Evolutionary conservation across 2,329 filamentous ascomycete genomes (phyloP), one percentile per base, ranked within the genome.

Genomic region (Onygenales sp.): DNA sequence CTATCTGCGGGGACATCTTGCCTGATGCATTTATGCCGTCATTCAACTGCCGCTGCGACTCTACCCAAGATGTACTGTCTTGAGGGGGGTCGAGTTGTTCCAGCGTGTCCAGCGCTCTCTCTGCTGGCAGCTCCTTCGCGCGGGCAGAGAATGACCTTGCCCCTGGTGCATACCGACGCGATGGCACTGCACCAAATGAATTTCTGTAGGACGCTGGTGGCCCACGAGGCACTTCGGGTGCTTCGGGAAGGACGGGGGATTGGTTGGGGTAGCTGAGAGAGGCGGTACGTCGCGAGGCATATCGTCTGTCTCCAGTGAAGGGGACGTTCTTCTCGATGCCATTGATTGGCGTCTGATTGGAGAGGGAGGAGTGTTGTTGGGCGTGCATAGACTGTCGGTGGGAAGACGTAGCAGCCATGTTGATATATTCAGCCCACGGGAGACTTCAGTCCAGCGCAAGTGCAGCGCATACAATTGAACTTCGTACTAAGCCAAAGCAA

Each of bases 201-300:
- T 76, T 72, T 56, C 72, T 77, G 66, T 81, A 83, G 63, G 78
- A 82, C 38, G 76, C 62, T 4, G 84, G 81, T 41, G 81, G 81
- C 33, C 73, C 77, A 61, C 75, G 76, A 52, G 84, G 81, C 32
- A 77, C 79, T 59, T 87, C 84, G 58, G 84, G 81, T 36, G 79
- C 81, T 49, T 75, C 72, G 14, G 81, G 77, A 9, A 70, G 74
- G 14, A 31, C 43, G 36, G 54, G 42, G 11, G 53, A 50, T 10
- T 31, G 43, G 21, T 52, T 41, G 41, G 50, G 7, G 42, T 45
- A 52, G 43, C 39, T 43, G 49, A 27, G 11, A 11, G 39, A 44
- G 42, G 42, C 39, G 43, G 49, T 36, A 10, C 50, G 50, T 39
- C 46, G 38, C 10, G 35, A 7, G 9, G 50, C 13, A 11, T 52